A percentile compares a stretch with the other conserved stretches of the same genome.
Evolutionary conservation across 1,284 basidiomycete genomes (phyloP).

Genomic region (Trichosporon sp.): DNA sequence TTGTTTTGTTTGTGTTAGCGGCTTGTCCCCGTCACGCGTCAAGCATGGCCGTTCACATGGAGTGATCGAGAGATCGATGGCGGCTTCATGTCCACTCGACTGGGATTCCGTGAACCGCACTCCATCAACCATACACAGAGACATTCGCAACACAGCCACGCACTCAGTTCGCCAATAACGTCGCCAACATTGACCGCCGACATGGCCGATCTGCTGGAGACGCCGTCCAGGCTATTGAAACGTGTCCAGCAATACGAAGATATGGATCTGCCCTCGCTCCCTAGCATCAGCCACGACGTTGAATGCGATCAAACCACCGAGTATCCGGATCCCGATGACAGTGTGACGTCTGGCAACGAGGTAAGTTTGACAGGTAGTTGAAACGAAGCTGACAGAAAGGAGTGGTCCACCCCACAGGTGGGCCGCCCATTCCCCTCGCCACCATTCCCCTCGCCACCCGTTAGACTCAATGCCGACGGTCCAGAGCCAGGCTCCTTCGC

Average conservation of each 20-base stretch:
- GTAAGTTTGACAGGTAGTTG: neutral
- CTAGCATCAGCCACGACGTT: conserved; percentile 49
- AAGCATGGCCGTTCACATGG: no score
- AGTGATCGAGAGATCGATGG: no score
- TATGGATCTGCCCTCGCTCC: conserved; percentile 52
- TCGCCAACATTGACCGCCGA: neutral
- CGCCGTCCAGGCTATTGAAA: conserved; percentile 46
- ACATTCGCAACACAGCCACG: neutral
- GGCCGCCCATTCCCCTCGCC: conserved; percentile 7
- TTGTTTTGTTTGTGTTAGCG: conserved; percentile 13
- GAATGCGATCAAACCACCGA: conserved; percentile 30
- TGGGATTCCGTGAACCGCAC: neutral
- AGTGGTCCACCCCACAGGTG: conserved; percentile 14
- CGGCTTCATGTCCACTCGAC: no score
- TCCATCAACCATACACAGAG: neutral
- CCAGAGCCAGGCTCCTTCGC: neutral
- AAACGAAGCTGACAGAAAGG: neutral
- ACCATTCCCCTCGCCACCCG: conserved; percentile 4
- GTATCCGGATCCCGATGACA: conserved; percentile 1
- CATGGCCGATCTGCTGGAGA: conserved; percentile 45
- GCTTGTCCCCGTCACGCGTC: no score
- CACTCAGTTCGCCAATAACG: neutral
- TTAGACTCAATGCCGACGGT: no score
- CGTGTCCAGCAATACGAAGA: conserved; percentile 50
- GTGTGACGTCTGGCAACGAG: neutral